Percentiles rank a stretch among this genome's conserved stretches.
Evolutionary conservation across 2,329 filamentous ascomycete species (phyloP).

Genomic region (Paramyrothecium sp.): DNA sequence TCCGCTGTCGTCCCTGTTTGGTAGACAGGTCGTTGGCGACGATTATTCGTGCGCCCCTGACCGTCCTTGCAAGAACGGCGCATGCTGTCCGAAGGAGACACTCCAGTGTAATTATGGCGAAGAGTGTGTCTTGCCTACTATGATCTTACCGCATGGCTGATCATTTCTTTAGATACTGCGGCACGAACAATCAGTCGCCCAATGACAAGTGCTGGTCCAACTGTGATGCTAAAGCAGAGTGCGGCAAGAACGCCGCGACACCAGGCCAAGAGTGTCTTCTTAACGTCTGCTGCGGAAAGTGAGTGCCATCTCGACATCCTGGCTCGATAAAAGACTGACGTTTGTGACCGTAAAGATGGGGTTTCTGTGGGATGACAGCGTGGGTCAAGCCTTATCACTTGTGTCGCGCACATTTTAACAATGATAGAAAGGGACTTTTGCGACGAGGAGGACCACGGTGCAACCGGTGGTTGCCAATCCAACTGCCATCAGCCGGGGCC

Average conservation of each 20-base stretch:
- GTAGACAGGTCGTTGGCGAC: not conserved
- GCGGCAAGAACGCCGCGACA: constrained; percentile 20
- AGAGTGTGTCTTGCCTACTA: not conserved
- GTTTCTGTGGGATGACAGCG: constrained; percentile 28
- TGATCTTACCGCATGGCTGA: not conserved
- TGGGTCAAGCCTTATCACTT: not conserved
- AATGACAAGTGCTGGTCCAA: not conserved
- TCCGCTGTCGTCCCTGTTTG: not conserved
- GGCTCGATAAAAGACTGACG: too few relatives aligned
- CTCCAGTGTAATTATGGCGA: not conserved
- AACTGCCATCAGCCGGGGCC: not conserved
- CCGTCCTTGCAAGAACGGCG: not conserved
- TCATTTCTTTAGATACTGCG: not conserved
- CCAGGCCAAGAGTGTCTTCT: constrained; percentile 28
- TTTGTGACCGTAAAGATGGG: constrained; percentile 5
- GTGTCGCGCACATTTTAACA: not conserved
- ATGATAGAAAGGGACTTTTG: constrained; percentile 7
- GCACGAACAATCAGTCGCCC: not conserved
- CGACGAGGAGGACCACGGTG: not conserved
- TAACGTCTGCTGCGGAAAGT: constrained; percentile 28
- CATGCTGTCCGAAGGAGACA: not conserved
- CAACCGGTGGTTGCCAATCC: not conserved
- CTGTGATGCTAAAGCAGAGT: constrained; percentile 19
- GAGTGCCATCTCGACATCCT: too few relatives aligned
- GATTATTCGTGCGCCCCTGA: not conserved